Conservation (phyloP, 805 yeast genomes). For the Sugiyamaella americana region DNA sequence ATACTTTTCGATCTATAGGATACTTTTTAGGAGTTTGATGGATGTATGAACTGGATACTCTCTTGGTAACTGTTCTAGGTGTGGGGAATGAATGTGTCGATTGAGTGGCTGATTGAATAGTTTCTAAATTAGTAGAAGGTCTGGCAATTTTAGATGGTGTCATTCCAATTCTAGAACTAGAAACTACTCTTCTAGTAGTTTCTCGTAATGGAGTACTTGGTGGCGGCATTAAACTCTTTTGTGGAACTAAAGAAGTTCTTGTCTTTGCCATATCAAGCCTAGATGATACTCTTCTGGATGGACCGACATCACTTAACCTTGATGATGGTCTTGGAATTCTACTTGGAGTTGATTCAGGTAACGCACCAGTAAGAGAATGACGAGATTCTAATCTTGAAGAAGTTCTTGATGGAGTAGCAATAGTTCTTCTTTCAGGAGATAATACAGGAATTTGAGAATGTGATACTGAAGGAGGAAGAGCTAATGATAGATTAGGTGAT, state of each 20-base stretch:
- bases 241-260: no score
- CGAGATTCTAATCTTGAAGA: constrained; percentile 3
- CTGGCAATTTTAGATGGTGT: no score
- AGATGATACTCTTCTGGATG: background rate
- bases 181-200: background rate
- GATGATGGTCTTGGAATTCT: constrained; percentile 7
- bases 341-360: constrained; percentile 9
- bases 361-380: background rate
- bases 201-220: background rate
- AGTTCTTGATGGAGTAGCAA: constrained; percentile 2
- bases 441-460: constrained; percentile 12
- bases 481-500: background rate
- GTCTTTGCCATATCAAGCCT: background rate
- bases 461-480: background rate
- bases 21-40: no score
- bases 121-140: no score
- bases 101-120: no score
- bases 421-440: constrained; percentile 9
- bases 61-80: no score
- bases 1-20: background rate
- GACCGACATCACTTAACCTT: background rate
- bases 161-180: background rate
- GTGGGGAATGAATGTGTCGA: no score
- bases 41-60: background rate
- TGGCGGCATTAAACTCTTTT: no score